phyloP scores from a whole-genome alignment of 2,329 filamentous ascomycete genomes.

The Botrytis hyacinthi region DNA sequence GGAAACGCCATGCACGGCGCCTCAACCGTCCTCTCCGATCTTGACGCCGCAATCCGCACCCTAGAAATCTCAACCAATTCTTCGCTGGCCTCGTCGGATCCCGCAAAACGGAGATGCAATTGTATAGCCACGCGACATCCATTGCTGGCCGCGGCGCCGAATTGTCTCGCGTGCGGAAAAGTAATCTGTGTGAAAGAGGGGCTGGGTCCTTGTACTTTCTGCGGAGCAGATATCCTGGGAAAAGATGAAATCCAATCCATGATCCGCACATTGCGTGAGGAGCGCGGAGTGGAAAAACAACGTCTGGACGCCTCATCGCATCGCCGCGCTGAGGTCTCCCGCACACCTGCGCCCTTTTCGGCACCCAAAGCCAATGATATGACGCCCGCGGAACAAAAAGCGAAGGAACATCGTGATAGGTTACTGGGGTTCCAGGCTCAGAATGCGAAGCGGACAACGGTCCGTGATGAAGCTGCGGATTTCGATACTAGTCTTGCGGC shows the following conservation, averaged over 20 bases:
- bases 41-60: conserved; percentile 79
- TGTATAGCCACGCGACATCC: conserved; percentile 88
- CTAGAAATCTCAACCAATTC: conserved; percentile 94
- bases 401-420: conserved; percentile 64
- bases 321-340: conserved; percentile 62
- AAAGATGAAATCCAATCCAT: conserved; percentile 77
- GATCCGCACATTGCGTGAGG: conserved; percentile 77
- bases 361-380: conserved; percentile 41
- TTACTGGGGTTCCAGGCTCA: conserved; percentile 66
- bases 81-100: conserved; percentile 50
- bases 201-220: conserved; percentile 90
- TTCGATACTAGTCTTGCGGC: conserved; percentile 52
- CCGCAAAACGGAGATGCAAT: conserved; percentile 67
- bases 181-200: conserved; percentile 94
- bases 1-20: conserved; percentile 80
- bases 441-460: conserved; percentile 65
- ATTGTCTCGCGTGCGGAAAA: conserved; percentile 89
- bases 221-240: conserved; percentile 70
- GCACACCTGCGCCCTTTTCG: conserved; percentile 59
- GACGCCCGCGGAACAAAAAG: conserved; percentile 45
- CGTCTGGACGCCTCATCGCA: conserved; percentile 72
- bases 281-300: conserved; percentile 85
- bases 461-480: conserved; percentile 70
- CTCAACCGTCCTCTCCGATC: conserved; percentile 67
- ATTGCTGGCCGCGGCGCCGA: conserved; percentile 85